Base-by-base conservation (phyloP, 169 alveolate species). In the Eimeria tenella region DNA sequence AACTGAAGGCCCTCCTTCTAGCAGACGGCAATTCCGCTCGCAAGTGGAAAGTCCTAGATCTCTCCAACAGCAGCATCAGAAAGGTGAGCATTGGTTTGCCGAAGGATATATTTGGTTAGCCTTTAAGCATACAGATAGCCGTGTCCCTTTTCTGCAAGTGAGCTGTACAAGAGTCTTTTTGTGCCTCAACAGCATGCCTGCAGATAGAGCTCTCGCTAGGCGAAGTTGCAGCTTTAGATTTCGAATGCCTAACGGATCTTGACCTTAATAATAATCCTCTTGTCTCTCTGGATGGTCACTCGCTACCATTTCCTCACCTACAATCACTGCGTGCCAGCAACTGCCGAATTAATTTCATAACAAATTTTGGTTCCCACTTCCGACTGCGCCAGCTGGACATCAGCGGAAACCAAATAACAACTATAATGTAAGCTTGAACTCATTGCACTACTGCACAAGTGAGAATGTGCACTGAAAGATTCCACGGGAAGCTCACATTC, bases 141-240 rank as follows among this genome's bases (percentile, higher is more conserved):
- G 70, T 8, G n/a, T 55, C 52, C 87, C 8, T 55, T n/a, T 79
- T 6, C 4, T 52, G 17, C 83, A 31, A 31, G 42, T 31, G 42
- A 31, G 42, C 42, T 31, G 42, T 31, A 31, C 42, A 31, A 31
- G 42, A 31, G 42, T 31, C 42, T 31, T 2, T 31, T 31, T 31
- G 42, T 55, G 21, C 55, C 52, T 23, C 23, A 42, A 9, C 4
- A 15, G 86, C 50, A 25, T 82, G 58, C 75, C 19, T 82, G 31
- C 90, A 82, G 90, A 60, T 82, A 25, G 90, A 55, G 58, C 90
- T 82, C 52, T 82, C 90, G n/a, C 42, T 82, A 23, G 90, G 90
- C 58, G 90, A 82, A 60, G 90, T 82, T 55, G 90, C 90, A 4
- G 90, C 90, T n/a, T 68, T 82, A 55, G 90, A 82, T 60, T 82